Conservation (phyloP, 495 filamentous ascomycete genomes). For the Amorphotheca resinae region DNA sequence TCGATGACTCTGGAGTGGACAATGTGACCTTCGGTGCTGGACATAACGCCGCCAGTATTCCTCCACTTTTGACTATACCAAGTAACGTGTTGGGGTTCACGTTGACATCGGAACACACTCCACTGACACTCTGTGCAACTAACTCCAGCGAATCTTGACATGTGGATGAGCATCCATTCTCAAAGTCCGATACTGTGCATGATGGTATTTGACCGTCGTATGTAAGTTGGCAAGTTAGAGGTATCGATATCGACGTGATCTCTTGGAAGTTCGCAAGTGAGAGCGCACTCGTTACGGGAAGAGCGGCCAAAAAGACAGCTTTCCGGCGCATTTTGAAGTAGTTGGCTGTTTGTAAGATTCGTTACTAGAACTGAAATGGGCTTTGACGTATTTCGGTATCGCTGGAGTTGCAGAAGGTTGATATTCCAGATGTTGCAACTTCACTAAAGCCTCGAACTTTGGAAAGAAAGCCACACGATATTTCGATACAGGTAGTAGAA, state of each 20-base stretch:
- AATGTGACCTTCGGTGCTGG: slow-evolving; percentile 1
- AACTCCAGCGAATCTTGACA: slow-evolving; percentile 7
- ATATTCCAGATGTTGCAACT: too few species aligned
- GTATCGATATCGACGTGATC: slow-evolving; percentile 12
- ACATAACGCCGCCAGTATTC: slow-evolving; percentile 15
- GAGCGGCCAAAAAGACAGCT: slow-evolving; percentile 5
- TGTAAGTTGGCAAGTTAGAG: slow-evolving; percentile 9
- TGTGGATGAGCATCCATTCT: slow-evolving; percentile 11
- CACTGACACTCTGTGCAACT: slow-evolving; percentile 7
- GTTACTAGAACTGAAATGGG: slow-evolving; percentile 8
- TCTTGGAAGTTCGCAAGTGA: slow-evolving; percentile 19
- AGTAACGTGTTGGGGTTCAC: slow-evolving; percentile 12
- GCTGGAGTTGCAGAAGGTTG: not conserved
- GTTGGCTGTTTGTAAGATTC: slow-evolving; percentile 1
- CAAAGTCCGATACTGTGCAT: slow-evolving; percentile 15
- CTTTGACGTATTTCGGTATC: not conserved
- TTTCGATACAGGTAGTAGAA: slow-evolving; percentile 3
- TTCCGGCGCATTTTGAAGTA: slow-evolving; percentile 11
- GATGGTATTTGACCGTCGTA: slow-evolving; percentile 17
- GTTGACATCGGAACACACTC: slow-evolving; percentile 6
- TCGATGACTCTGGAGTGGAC: slow-evolving; percentile 3
- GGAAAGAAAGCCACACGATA: too few species aligned
- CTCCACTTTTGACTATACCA: slow-evolving; percentile 14
- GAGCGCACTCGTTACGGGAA: slow-evolving; percentile 13
- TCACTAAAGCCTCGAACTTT: too few species aligned